Conservation (phyloP, 2,329 filamentous ascomycete species). For the Bipolaris zeicola region DNA sequence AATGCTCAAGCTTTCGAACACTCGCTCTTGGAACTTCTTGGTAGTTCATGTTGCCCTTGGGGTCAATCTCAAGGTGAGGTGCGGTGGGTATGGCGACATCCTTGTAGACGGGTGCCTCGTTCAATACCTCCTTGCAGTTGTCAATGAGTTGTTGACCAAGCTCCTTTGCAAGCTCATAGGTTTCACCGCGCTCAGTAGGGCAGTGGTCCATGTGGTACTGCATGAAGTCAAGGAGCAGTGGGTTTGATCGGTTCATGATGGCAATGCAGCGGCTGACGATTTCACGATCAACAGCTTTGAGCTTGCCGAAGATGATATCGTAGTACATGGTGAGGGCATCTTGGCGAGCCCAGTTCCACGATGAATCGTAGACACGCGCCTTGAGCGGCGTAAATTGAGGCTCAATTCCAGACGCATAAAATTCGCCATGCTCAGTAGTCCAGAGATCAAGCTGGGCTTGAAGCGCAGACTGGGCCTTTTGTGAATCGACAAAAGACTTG, state of each 20-base stretch:
- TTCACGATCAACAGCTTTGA: constrained; percentile 92
- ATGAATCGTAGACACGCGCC: constrained; percentile 94
- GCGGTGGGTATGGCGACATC: constrained; percentile 92
- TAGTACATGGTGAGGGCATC: constrained; percentile 99
- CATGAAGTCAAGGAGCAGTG: constrained; percentile 96
- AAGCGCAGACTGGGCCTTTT: constrained; percentile 83
- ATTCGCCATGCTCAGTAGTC: constrained; percentile 93
- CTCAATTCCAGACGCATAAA: constrained; percentile 93
- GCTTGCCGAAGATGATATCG: constrained; percentile 95
- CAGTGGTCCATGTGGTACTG: constrained; percentile 99
- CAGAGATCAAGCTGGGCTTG: constrained; percentile 94
- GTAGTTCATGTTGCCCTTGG: constrained; percentile 90
- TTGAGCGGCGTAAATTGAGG: constrained; percentile 93
- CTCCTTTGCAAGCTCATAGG: constrained; percentile 95
- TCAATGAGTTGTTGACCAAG: constrained; percentile 92
- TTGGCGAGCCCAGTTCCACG: constrained; percentile 99
- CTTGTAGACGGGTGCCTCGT: constrained; percentile 87
- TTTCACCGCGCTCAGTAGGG: constrained; percentile 94
- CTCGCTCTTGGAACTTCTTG: constrained; percentile 84
- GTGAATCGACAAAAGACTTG: constrained; percentile 84
- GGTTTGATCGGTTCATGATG: constrained; percentile 99
- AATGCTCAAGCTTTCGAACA: constrained; percentile 96
- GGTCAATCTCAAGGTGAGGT: constrained; percentile 89
- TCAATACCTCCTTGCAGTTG: constrained; percentile 93
- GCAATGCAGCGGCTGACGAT: constrained; percentile 98